Evolutionary conservation across 2,329 filamentous ascomycete genomes (phyloP).

Genomic region (Microdochium paspali): DNA sequence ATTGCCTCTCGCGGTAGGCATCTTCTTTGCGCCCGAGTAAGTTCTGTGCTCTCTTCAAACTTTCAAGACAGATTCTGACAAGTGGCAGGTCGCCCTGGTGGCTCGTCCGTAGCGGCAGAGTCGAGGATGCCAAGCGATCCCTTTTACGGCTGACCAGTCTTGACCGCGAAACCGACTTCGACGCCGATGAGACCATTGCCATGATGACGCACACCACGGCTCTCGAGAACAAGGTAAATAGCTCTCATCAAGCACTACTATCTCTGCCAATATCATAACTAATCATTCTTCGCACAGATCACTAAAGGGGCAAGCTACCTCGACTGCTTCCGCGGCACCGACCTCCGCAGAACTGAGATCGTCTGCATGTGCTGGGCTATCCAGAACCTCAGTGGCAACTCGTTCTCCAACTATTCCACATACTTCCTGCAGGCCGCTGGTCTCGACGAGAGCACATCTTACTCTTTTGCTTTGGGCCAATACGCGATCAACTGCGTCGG

Average conservation of each 20-base stretch:
- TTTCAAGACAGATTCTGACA: neutral
- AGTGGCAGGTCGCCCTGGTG: conserved; percentile 51
- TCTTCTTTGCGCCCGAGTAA: conserved; percentile 56
- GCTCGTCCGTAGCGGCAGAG: conserved; percentile 58
- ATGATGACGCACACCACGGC: conserved; percentile 92
- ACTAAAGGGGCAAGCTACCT: conserved; percentile 65
- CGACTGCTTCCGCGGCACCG: conserved; percentile 76
- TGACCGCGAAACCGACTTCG: conserved; percentile 59
- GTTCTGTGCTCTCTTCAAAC: neutral
- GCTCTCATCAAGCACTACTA: neutral
- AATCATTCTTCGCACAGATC: conserved; percentile 33
- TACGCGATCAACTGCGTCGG: conserved; percentile 70
- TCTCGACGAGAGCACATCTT: conserved; percentile 39
- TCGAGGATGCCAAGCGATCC: conserved; percentile 56
- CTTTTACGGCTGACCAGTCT: conserved; percentile 56
- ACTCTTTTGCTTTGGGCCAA: conserved; percentile 53
- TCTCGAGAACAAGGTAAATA: conserved; percentile 52
- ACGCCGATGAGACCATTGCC: conserved; percentile 74
- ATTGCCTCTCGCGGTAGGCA: conserved; percentile 53
- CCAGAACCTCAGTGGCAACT: conserved; percentile 54
- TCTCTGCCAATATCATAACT: neutral
- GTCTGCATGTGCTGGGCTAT: conserved; percentile 57
- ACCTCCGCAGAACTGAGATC: conserved; percentile 70
- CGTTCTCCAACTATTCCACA: conserved; percentile 57
- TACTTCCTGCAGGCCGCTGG: conserved; percentile 53